phyloP scores from a whole-genome alignment of 768 basidiomycete genomes.

The Xanthoconium stramineum region DNA sequence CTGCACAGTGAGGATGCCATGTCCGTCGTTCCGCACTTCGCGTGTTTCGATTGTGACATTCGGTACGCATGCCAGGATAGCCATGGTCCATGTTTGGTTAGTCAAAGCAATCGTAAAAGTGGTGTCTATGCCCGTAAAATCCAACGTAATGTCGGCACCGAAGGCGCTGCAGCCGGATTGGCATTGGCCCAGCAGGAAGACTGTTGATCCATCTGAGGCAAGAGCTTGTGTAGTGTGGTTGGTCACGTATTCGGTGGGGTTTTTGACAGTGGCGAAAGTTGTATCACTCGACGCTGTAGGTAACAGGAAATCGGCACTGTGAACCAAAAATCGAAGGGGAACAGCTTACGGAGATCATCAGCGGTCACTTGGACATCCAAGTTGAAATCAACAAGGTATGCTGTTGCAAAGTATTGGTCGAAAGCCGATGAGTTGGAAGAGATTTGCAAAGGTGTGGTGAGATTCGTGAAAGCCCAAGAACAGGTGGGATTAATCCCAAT shows the following conservation, averaged over 20 bases:
- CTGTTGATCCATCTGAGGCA: constrained; percentile 20
- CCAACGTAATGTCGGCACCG: constrained; percentile 1
- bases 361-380: constrained; percentile 14
- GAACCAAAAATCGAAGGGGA: too few relatives aligned
- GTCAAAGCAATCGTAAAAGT: constrained; percentile 11
- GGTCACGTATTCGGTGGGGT: constrained; percentile 6
- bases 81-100: constrained; percentile 21
- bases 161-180: constrained; percentile 1
- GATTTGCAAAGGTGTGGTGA: constrained; percentile 14
- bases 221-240: constrained; percentile 23
- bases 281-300: background rate
- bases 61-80: constrained; percentile 21
- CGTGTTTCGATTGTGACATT: constrained; percentile 26
- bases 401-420: constrained; percentile 3
- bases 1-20: constrained; percentile 19
- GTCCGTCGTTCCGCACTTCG: constrained; percentile 22
- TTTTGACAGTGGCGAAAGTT: constrained; percentile 4
- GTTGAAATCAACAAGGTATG: constrained; percentile 14
- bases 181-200: constrained; percentile 24
- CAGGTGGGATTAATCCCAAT: constrained; percentile 26
- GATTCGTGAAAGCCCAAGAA: constrained; percentile 28
- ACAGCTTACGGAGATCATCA: constrained; percentile 6
- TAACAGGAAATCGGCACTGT: too few relatives aligned
- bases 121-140: constrained; percentile 12
- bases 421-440: constrained; percentile 2